Percentiles rank a stretch among this genome's conserved stretches.
These are phyloP conservation scores for Blastobotrys buckinghamii DNA, from an alignment of 1,139 yeast genomes.

Conservation along the genomic window DNA sequence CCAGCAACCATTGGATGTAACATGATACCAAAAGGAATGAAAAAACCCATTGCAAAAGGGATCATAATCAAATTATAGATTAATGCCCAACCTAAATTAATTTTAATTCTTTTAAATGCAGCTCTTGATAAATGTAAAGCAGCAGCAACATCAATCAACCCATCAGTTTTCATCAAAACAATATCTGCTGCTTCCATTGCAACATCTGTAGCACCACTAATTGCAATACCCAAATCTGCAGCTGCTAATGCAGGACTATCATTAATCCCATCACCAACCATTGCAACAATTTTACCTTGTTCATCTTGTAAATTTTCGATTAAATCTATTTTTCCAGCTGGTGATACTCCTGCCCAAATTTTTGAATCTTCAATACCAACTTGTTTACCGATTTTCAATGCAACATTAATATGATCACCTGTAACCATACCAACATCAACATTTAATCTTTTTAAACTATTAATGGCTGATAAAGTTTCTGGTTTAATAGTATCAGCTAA, in stretches of 20 bases:
- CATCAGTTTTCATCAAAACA: constrained; percentile 48
- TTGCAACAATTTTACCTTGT: constrained; percentile 40
- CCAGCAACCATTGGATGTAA: constrained; percentile 88
- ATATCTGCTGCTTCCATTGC: constrained; percentile 95
- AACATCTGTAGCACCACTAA: constrained; percentile 89
- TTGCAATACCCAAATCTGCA: constrained; percentile 86
- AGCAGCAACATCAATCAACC: constrained; percentile 60
- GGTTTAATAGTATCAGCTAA: constrained; percentile 65
- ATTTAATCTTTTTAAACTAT: constrained; percentile 48
- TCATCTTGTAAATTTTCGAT: constrained; percentile 49
- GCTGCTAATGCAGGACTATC: constrained; percentile 94
- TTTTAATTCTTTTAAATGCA: constrained; percentile 69
- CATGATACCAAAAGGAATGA: constrained; percentile 72
- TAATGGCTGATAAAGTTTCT: constrained; percentile 57
- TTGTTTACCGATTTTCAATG: constrained; percentile 55
- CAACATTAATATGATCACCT: constrained; percentile 71
- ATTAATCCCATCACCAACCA: constrained; percentile 95
- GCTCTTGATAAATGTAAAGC: constrained; percentile 66
- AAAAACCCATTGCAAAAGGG: constrained; percentile 92
- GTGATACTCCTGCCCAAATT: constrained; percentile 72
- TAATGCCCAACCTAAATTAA: constrained; percentile 81
- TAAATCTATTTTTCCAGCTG: constrained; percentile 68
- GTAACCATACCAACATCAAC: constrained; percentile 82
- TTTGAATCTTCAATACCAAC: constrained; percentile 62
- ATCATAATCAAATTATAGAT: constrained; percentile 82